Percentiles rank a stretch among this genome's conserved stretches.
Conservation (phyloP, 148 eudicot genomes). For the Camellia granthamiana region DNA sequence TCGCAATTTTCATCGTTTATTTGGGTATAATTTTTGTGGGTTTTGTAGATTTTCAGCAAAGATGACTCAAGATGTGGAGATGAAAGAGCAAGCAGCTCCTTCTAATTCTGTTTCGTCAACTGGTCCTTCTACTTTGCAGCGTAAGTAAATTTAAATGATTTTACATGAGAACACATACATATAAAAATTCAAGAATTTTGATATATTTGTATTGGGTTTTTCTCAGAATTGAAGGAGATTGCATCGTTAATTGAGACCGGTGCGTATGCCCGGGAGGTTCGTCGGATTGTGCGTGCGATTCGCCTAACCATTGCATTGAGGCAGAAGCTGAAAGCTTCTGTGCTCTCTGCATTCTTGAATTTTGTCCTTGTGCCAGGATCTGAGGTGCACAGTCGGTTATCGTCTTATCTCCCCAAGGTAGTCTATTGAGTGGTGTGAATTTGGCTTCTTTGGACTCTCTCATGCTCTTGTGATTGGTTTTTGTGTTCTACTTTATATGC, state of each 20-base stretch:
- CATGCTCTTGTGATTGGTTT: neutral
- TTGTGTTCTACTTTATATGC: no score
- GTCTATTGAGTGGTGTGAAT: neutral
- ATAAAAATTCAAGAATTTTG: no score
- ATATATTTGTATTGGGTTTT: neutral
- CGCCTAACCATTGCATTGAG: constrained; percentile 70
- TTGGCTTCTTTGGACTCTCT: neutral
- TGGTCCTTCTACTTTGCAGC: constrained; percentile 54
- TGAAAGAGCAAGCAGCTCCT: constrained; percentile 66
- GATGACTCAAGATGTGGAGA: constrained; percentile 88
- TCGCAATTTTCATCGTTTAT: neutral
- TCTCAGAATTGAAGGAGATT: constrained; percentile 76
- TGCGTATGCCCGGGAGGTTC: constrained; percentile 65
- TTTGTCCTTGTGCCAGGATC: constrained; percentile 66
- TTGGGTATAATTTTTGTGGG: neutral
- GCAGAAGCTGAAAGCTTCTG: constrained; percentile 58
- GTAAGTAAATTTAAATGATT: constrained; percentile 28
- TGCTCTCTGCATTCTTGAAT: constrained; percentile 61
- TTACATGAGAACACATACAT: no score
- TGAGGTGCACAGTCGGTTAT: constrained; percentile 60
- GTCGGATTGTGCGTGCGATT: constrained; percentile 68
- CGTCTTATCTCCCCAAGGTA: constrained; percentile 79
- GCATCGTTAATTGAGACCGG: constrained; percentile 72
- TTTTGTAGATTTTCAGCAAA: constrained; percentile 12
- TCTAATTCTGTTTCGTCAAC: constrained; percentile 55